phyloP scores from a whole-genome alignment of 2,329 filamentous ascomycete genomes.

The Colletotrichum gigasporum region DNA sequence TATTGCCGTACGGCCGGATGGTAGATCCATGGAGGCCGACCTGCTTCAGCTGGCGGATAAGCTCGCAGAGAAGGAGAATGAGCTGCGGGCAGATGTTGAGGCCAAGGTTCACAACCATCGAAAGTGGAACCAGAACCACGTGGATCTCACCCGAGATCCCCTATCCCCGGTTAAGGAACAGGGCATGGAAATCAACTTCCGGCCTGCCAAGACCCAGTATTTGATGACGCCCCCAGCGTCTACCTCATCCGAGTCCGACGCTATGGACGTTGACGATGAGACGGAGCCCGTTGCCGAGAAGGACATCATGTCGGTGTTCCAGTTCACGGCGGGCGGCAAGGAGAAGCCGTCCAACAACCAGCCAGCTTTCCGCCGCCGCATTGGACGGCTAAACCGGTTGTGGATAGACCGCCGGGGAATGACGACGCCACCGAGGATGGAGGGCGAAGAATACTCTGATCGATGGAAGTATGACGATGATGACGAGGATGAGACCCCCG shows the following conservation, averaged over 20 bases:
- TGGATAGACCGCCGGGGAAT: slow-evolving; percentile 88
- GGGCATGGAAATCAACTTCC: slow-evolving; percentile 70
- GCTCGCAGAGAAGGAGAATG: slow-evolving; percentile 81
- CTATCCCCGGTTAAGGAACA: slow-evolving; percentile 80
- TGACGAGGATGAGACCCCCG: slow-evolving; percentile 80
- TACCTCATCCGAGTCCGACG: slow-evolving; percentile 56
- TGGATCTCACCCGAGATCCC: slow-evolving; percentile 87
- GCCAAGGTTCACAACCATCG: slow-evolving; percentile 88
- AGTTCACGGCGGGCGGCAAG: slow-evolving; percentile 55
- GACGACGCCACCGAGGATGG: slow-evolving; percentile 57
- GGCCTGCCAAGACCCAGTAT: slow-evolving; percentile 77
- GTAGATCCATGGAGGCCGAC: slow-evolving; percentile 79
- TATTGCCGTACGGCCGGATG: slow-evolving; percentile 74
- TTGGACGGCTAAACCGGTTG: slow-evolving; percentile 84
- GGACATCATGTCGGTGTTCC: slow-evolving; percentile 47
- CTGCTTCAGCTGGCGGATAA: slow-evolving; percentile 80
- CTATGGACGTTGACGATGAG: slow-evolving; percentile 64
- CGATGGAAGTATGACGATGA: slow-evolving; percentile 90
- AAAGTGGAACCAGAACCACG: slow-evolving; percentile 89
- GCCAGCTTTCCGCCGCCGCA: slow-evolving; percentile 82
- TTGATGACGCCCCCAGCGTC: slow-evolving; percentile 72
- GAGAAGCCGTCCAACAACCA: slow-evolving; percentile 50
- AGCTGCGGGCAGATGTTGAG: slow-evolving; percentile 84
- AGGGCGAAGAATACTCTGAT: slow-evolving; percentile 62
- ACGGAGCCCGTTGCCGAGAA: slow-evolving; percentile 42